Base-by-base conservation (phyloP, 2,329 filamentous ascomycete genomes). In the Cordyceps tenuipes region DNA sequence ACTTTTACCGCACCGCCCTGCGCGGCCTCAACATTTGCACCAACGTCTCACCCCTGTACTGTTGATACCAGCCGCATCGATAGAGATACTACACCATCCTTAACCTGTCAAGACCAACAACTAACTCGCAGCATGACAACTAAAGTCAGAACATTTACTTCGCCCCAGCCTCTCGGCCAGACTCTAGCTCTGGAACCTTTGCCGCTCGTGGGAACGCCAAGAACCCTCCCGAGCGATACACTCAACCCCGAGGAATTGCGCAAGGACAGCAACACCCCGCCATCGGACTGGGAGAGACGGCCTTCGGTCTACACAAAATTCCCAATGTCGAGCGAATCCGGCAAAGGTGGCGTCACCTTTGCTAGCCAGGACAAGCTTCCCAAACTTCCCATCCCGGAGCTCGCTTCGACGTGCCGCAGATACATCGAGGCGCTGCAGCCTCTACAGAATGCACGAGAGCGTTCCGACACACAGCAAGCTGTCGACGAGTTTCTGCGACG, bases 1-100 rank as follows among this genome's bases (percentile, higher is more conserved):
- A 95, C 77, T 95, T 96, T 77, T 94, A 90, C 79, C 90, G 90
- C 79, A 95, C 87, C 74, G 89, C 90, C 71, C 78, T 96, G 77
- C 90, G 90, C 79, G 87, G 91, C 71, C 79, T 96, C 68, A 93
- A 89, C 70, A 86, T 96, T 68, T 83, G 85, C 76, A 95, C 89
- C 68, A 82, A 78, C 69, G 84, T 96, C 73, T 90, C 88, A 66
- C 86, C 88, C 67, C 78, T 90, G 59, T 91, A 90, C 78, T 82
- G 81, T 75, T 90, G 79, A 23, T 53, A 52, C 39, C 6, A 26
- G 10, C 3, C 26, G 17, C 6, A 51, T 46, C 17, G 36, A 34
- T 39, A 43, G 3, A 6, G 21, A 43, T 17, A 21, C 49, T 36
- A 21, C 49, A 59, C 31, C 26, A 39, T 54, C 15, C 62, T 54